Conservation (phyloP, 148 eudicot genomes). For the Arbutus unedo region DNA sequence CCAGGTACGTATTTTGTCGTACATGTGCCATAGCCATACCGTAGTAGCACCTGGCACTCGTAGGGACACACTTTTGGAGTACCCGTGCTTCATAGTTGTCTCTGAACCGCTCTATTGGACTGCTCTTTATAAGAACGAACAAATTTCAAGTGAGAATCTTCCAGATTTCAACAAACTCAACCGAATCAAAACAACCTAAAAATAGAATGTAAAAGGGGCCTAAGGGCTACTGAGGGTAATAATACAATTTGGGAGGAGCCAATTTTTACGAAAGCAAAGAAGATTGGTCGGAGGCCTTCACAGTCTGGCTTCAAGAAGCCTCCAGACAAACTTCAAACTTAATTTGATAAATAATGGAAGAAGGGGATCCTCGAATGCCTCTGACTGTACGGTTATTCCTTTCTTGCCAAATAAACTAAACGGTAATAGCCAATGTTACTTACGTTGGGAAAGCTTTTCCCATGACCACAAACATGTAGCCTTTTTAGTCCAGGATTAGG, state of each 20-base stretch:
- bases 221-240: not conserved
- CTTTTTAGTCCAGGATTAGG: not conserved
- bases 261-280: not conserved
- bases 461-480: not conserved
- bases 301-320: not conserved
- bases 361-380: not conserved
- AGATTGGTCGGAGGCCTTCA: not conserved
- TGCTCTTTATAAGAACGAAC: not conserved
- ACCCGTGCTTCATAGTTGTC: not conserved
- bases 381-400: not conserved
- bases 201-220: not conserved
- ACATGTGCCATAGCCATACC: too few relatives aligned
- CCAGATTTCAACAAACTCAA: not conserved
- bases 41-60: too few relatives aligned
- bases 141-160: not conserved
- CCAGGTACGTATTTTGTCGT: too few relatives aligned
- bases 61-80: too few relatives aligned
- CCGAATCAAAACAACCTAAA: not conserved
- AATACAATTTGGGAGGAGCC: not conserved
- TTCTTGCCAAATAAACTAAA: not conserved
- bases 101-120: not conserved
- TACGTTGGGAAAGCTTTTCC: not conserved
- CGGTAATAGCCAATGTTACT: not conserved
- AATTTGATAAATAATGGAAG: not conserved
- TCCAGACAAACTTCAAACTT: not conserved